These are phyloP conservation scores for Thalassiosira exigua DNA, from an alignment of 352 stramenopile species.

Conservation along the genomic window DNA sequence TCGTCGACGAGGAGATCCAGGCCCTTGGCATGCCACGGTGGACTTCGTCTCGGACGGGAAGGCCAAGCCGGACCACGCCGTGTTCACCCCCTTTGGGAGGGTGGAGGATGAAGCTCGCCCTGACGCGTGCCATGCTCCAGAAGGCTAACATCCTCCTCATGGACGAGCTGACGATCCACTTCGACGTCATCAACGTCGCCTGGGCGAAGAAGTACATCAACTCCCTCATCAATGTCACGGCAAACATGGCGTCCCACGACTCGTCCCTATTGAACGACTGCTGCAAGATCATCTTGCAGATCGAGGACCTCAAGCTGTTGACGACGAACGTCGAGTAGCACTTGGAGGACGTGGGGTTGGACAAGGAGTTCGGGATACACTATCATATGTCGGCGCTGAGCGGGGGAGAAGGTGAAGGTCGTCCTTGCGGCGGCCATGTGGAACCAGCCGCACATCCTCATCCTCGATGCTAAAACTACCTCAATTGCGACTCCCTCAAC, in stretches of 20 bases:
- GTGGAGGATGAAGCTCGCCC: constrained; percentile 97
- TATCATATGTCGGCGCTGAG: constrained; percentile 97
- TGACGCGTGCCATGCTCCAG: constrained; percentile 94
- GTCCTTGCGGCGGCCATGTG: constrained; percentile 97
- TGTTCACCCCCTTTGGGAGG: constrained; percentile 93
- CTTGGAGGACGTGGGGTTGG: constrained; percentile 96
- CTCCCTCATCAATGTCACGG: constrained; percentile 92
- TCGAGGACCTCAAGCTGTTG: constrained; percentile 95
- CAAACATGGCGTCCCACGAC: constrained; percentile 97
- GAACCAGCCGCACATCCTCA: constrained; percentile 96
- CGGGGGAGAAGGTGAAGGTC: constrained; percentile 98
- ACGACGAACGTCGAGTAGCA: constrained; percentile 94
- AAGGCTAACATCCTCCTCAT: constrained; percentile 95
- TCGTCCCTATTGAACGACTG: constrained; percentile 96
- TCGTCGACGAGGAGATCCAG: constrained; percentile 89
- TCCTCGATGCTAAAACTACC: constrained; percentile 95
- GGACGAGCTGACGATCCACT: constrained; percentile 95
- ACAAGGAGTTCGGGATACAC: constrained; percentile 94
- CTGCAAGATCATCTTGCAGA: constrained; percentile 96
- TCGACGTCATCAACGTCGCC: constrained; percentile 96
- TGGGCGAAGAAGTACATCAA: constrained; percentile 98
- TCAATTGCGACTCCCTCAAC: constrained; percentile 96
- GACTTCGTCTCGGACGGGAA: constrained; percentile 95
- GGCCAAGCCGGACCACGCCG: constrained; percentile 92
- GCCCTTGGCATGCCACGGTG: constrained; percentile 86